Percentiles rank a stretch among this genome's conserved stretches.
phyloP scores from a whole-genome alignment of 805 yeast species.

The Wickerhamiella occidentalis region DNA sequence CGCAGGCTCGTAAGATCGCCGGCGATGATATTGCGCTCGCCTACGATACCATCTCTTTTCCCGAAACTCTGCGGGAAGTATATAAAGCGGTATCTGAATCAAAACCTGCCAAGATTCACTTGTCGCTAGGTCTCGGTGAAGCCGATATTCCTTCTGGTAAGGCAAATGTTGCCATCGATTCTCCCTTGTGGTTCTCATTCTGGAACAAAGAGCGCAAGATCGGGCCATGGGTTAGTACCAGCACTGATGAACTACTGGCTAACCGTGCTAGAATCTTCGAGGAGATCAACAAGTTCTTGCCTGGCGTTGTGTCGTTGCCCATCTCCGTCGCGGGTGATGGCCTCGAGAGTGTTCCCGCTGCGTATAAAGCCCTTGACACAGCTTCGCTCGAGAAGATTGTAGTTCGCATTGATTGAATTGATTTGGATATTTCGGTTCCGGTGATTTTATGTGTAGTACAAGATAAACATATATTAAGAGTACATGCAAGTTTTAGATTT shows the following conservation, averaged over 20 bases:
- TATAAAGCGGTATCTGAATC: slow-evolving; percentile 8
- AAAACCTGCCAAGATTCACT: slow-evolving; percentile 9
- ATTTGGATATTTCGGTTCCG: not conserved
- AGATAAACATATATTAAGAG: no score
- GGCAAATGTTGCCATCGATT: slow-evolving; percentile 7
- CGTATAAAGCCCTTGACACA: slow-evolving; percentile 14
- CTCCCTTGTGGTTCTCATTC: slow-evolving; percentile 16
- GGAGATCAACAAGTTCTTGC: slow-evolving; percentile 15
- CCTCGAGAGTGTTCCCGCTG: slow-evolving; percentile 20
- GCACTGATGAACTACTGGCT: slow-evolving; percentile 2
- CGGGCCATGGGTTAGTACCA: not conserved
- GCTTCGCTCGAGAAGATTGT: slow-evolving; percentile 23
- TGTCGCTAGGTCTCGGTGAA: not conserved
- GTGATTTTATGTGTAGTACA: no score
- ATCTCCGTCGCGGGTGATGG: slow-evolving; percentile 19
- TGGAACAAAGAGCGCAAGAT: not conserved
- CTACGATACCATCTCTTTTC: slow-evolving; percentile 21
- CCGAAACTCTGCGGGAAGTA: slow-evolving; percentile 15
- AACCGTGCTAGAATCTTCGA: slow-evolving; percentile 12
- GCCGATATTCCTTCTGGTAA: not conserved
- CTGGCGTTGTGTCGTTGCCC: slow-evolving; percentile 12
- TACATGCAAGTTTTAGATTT: no score
- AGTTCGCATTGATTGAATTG: slow-evolving; percentile 8
- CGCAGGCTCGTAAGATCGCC: slow-evolving; percentile 30
- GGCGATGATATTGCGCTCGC: slow-evolving; percentile 22